Evolutionary conservation across 108 stramenopile genomes (phyloP).

Genomic region (Conticribra weissflogii): DNA sequence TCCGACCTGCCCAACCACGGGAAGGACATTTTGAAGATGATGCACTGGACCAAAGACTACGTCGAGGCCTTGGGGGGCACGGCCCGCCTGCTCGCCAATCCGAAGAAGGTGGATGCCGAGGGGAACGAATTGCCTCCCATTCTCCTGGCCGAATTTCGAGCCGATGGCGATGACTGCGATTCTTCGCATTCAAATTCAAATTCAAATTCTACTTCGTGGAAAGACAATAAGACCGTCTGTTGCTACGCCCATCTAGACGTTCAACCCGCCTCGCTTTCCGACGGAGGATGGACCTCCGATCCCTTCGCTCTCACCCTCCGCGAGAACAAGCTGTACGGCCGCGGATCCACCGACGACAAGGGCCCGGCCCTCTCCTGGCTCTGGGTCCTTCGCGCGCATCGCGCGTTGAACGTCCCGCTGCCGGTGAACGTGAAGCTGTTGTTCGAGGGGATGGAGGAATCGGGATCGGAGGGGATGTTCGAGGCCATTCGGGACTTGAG

Average conservation of each 20-base stretch:
- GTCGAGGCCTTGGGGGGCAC: conserved; percentile 64
- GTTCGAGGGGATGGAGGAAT: conserved; percentile 89
- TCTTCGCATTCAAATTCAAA: no score
- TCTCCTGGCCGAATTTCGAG: conserved; percentile 60
- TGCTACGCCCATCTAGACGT: conserved; percentile 84
- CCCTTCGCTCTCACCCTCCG: conserved; percentile 77
- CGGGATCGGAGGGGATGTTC: conserved; percentile 77
- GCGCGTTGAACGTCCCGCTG: conserved; percentile 57
- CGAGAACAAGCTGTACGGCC: conserved; percentile 77
- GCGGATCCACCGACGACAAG: conserved; percentile 86
- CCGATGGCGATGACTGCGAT: conserved; percentile 13
- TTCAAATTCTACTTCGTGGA: no score
- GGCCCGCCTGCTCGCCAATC: conserved; percentile 61
- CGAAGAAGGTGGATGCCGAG: conserved; percentile 36
- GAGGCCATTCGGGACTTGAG: conserved; percentile 64
- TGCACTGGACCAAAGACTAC: conserved; percentile 70
- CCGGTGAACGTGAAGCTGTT: conserved; percentile 82
- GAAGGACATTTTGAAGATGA: conserved; percentile 69
- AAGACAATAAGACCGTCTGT: conserved; percentile 78
- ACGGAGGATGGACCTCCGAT: conserved; percentile 86
- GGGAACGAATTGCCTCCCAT: conserved; percentile 69
- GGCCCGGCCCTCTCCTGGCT: conserved; percentile 85
- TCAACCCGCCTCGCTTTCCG: conserved; percentile 72
- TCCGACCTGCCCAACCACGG: conserved; percentile 70
- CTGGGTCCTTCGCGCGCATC: conserved; percentile 80